Evolutionary conservation across 2,329 filamentous ascomycete species (phyloP).

Genomic region (Neoascochyta sp.): DNA sequence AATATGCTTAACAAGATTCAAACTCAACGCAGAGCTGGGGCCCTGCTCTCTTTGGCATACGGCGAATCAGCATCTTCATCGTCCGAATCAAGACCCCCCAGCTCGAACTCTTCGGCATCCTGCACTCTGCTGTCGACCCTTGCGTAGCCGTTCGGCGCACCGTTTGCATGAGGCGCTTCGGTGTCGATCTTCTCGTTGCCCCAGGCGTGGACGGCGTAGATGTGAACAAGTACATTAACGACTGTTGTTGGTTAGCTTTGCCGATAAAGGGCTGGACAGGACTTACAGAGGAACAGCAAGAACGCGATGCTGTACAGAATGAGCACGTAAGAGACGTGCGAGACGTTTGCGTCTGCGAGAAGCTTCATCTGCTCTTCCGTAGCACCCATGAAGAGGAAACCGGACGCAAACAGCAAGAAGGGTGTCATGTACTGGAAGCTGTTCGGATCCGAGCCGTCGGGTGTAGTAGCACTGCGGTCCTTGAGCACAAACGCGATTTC

Average conservation of each 20-base stretch:
- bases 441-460: slow-evolving; percentile 66
- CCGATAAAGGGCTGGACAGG: neutral
- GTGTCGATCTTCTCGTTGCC: slow-evolving; percentile 34
- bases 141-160: slow-evolving; percentile 39
- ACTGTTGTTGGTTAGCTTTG: slow-evolving; percentile 46
- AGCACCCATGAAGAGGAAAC: slow-evolving; percentile 95
- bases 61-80: slow-evolving; percentile 61
- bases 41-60: slow-evolving; percentile 23
- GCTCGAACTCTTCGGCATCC: slow-evolving; percentile 89
- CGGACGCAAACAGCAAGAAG: slow-evolving; percentile 81
- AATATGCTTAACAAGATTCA: neutral
- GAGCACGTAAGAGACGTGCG: slow-evolving; percentile 87
- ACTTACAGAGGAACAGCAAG: slow-evolving; percentile 77
- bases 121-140: slow-evolving; percentile 58
- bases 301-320: slow-evolving; percentile 90
- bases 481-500: slow-evolving; percentile 85
- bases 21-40: slow-evolving; percentile 13
- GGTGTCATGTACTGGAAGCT: slow-evolving; percentile 69
- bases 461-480: slow-evolving; percentile 63
- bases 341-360: slow-evolving; percentile 68
- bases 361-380: slow-evolving; percentile 94
- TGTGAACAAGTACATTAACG: slow-evolving; percentile 75
- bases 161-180: slow-evolving; percentile 31
- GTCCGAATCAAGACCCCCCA: slow-evolving; percentile 85
- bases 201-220: slow-evolving; percentile 68